phyloP scores from a whole-genome alignment of 345 rosid genomes.

The Lepidium aucheri region DNA sequence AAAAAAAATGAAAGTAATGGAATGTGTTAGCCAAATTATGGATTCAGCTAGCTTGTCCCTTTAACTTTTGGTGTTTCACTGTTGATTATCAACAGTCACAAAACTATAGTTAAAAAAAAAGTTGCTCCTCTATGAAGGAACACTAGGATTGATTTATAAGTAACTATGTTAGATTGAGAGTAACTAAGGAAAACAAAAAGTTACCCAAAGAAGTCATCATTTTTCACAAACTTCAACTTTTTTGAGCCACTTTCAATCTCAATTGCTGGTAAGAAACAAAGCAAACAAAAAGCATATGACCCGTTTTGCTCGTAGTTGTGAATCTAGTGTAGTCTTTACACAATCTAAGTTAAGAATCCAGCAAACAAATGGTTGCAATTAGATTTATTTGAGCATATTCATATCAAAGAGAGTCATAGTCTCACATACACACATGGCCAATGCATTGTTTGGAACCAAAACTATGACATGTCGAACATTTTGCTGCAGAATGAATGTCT shows the following conservation, averaged over 20 bases:
- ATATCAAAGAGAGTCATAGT: neutral
- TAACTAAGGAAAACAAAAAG: neutral
- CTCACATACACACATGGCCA: neutral
- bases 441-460: neutral
- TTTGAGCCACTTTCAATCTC: neutral
- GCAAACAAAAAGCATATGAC: neutral
- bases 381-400: neutral
- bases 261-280: neutral
- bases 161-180: slow-evolving; percentile 13
- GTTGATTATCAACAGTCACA: slow-evolving; percentile 12
- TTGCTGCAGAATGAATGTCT: neutral
- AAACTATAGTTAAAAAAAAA: neutral
- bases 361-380: neutral
- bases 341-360: slow-evolving; percentile 1
- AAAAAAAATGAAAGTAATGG: too few relatives aligned
- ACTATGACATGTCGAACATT: neutral
- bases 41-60: slow-evolving; percentile 51
- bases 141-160: slow-evolving; percentile 30
- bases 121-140: slow-evolving; percentile 59
- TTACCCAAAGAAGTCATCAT: slow-evolving; percentile 27
- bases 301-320: neutral
- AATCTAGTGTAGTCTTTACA: neutral
- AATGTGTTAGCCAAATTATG: slow-evolving; percentile 13
- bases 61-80: slow-evolving; percentile 33
- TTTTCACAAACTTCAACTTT: slow-evolving; percentile 1